Evolutionary conservation across 2,329 filamentous ascomycete species (phyloP).

Genomic region (Fusarium subtropicale): DNA sequence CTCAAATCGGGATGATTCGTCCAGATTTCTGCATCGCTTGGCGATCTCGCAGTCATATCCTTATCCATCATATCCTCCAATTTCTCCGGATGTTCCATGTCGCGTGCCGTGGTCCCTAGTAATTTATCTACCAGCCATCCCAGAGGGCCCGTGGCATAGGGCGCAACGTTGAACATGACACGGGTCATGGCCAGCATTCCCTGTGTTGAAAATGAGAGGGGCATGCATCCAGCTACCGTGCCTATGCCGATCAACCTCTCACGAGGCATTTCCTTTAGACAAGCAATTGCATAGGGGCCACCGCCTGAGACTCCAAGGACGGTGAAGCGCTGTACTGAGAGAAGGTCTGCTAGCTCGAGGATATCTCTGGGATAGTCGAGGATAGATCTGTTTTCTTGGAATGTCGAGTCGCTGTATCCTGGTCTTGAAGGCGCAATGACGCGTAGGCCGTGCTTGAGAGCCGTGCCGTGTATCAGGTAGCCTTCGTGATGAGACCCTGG

Average conservation of each 20-base stretch:
- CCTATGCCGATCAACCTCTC: constrained; percentile 18
- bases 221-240: constrained; percentile 24
- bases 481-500: constrained; percentile 34
- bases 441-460: constrained; percentile 5
- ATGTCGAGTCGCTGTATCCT: constrained; percentile 26
- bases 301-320: constrained; percentile 26
- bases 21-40: constrained; percentile 13
- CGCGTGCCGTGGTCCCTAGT: constrained; percentile 9
- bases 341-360: not conserved
- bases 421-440: constrained; percentile 21
- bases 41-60: constrained; percentile 17
- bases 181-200: constrained; percentile 25
- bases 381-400: constrained; percentile 16
- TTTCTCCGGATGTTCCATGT: constrained; percentile 23
- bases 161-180: constrained; percentile 22
- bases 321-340: not conserved
- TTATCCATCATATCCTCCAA: constrained; percentile 16
- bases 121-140: constrained; percentile 18
- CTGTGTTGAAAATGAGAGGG: constrained; percentile 19
- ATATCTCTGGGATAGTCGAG: constrained; percentile 23
- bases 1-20: not conserved
- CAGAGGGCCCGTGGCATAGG: constrained; percentile 5
- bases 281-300: constrained; percentile 28
- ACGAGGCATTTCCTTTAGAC: constrained; percentile 6
- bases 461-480: constrained; percentile 4